phyloP scores from a whole-genome alignment of 169 alveolate genomes.

The Cryptosporidium sp. region DNA sequence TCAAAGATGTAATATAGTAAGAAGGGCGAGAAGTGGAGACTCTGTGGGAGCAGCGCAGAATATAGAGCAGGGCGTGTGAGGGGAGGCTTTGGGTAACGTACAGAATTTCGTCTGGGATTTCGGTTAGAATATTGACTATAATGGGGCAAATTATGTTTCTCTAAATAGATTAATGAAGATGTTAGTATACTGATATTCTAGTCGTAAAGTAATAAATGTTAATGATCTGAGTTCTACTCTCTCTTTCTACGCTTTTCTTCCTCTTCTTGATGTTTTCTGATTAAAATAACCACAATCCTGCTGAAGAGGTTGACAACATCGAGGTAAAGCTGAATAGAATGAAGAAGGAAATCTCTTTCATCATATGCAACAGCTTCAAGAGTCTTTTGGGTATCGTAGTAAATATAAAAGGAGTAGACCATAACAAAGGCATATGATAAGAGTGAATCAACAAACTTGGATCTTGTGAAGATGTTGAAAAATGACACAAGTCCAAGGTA shows the following conservation, averaged over 20 bases:
- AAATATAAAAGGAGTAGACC: conserved; percentile 53
- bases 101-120: not conserved
- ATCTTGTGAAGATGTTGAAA: conserved; percentile 56
- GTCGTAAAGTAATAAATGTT: not conserved
- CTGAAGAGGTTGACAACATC: conserved; percentile 57
- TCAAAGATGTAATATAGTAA: too few relatives aligned
- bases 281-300: conserved; percentile 19
- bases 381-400: conserved; percentile 68
- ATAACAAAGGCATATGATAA: conserved; percentile 58
- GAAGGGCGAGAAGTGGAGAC: not conserved
- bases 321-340: conserved; percentile 54
- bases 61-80: not conserved
- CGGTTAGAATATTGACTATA: not conserved
- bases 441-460: conserved; percentile 43
- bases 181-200: not conserved
- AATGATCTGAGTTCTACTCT: not conserved
- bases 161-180: not conserved
- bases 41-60: not conserved
- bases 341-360: conserved; percentile 63
- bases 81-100: not conserved
- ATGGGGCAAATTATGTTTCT: not conserved
- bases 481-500: conserved; percentile 64
- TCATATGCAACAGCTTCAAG: conserved; percentile 56
- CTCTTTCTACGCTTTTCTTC: conserved; percentile 40
- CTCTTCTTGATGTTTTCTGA: conserved; percentile 61